phyloP scores from a whole-genome alignment of 2,329 filamentous ascomycete species.

The Phialocephala subalpina region DNA sequence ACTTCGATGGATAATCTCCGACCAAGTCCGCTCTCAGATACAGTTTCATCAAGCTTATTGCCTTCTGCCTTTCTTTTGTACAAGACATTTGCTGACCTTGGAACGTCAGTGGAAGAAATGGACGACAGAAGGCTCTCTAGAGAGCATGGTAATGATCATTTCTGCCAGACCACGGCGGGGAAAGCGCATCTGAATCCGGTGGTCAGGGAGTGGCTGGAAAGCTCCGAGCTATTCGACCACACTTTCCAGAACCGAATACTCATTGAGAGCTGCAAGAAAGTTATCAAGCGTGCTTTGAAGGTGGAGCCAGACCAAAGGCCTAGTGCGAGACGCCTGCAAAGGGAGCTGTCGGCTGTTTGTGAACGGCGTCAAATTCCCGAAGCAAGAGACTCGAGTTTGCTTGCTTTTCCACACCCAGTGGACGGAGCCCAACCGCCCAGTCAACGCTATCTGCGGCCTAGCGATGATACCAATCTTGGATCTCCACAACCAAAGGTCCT shows the following conservation, averaged over 20 bases:
- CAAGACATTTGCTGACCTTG: background rate
- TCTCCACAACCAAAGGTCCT: background rate
- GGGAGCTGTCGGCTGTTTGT: background rate
- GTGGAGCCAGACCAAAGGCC: conserved; percentile 3
- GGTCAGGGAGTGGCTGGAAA: conserved; percentile 8
- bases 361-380: background rate
- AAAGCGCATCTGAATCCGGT: background rate
- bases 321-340: conserved; percentile 2
- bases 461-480: no score
- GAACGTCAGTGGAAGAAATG: conserved; percentile 1
- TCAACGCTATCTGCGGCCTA: background rate
- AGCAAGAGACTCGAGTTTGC: background rate
- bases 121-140: background rate
- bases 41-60: no score
- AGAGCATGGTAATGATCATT: conserved; percentile 16
- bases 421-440: background rate
- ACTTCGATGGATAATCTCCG: no score
- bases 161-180: background rate
- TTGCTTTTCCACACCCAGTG: background rate
- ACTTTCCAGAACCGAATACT: background rate
- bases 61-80: background rate
- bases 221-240: background rate
- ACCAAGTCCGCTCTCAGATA: no score
- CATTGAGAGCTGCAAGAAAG: conserved; percentile 7
- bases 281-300: conserved; percentile 11